Base-by-base conservation (phyloP, 2,329 filamentous ascomycete genomes). In the Dothideomycetes sp. region DNA sequence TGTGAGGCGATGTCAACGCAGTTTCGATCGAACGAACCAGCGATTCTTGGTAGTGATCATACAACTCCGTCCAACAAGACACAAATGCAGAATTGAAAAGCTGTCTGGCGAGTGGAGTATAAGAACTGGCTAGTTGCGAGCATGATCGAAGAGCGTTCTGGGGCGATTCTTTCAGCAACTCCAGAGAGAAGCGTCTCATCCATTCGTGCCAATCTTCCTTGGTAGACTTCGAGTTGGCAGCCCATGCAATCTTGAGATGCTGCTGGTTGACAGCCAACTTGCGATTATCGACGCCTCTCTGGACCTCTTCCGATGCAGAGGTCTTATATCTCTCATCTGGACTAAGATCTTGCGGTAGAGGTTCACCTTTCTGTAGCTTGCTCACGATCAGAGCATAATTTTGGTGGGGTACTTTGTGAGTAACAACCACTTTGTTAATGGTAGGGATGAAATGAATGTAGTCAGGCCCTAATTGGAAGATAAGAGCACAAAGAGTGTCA, bases 191-290 rank as follows among this genome's bases (percentile, higher is more conserved):
- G 19, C 89, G 77, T 46, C 93, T 79, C 63, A 98, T 86, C 91
- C 91, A 99, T 61, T 99, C 91, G 54, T 94, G 85, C 91, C 91
- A 99, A 63, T 99, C 91, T 58, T 99, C 91, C 53, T 88, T 87
- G 8, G 91, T 99, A 0, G 89, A 95, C 57, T 95, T 95, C 46
- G 93, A 87, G 45, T 82, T 87, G 0, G 93, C 91, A 53, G 96
- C 91, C 91, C 91, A 99, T 0, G 93, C 91, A 48, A 83, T 82
- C 63, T 96, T 95, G 16, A 99, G 70, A 67, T 98, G 93, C 48
- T 96, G 88, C 36, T 94, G 87, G 51, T 98, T 99, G 62, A 96
- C 89, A 47, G 94, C 87, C 23, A 96, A 73, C 63, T 96, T 96
- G 69, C 94, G 95, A 10, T 83, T 84, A 2, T 81, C 79, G 31